Base-by-base conservation (phyloP, 2,329 filamentous ascomycete species). In the Talaromyces sp. region DNA sequence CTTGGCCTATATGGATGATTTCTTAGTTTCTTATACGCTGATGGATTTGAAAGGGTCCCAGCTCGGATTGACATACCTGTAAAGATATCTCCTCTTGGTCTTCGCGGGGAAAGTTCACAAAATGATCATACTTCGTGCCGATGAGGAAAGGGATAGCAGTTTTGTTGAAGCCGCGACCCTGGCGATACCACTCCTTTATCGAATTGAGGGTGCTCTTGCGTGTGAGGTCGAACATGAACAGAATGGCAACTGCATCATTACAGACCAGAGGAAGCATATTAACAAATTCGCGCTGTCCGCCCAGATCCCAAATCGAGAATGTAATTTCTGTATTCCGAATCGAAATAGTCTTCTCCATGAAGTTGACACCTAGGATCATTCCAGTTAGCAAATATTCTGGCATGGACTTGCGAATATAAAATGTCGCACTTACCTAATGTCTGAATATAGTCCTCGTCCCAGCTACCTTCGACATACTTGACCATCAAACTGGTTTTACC, bases 311-410 rank as follows among this genome's bases (percentile, higher is more conserved):
- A 76, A 99, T 99, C 67, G 93, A 97, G 81, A 99, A 99, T 50
- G 95, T 99, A 78, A 99, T 99, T 80, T 99, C 95, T 16, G 95
- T 99, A 80, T 99, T 99, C 68, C 95, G 91, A 79, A 99, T 99
- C 68, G 92, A 96, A 76, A 99, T 99, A 41, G 95, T 99, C 85
- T 99, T 99, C 79, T 99, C 95, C 95, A 99, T 99, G 80, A 99
- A 99, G 80, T 99, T 99, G 80, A 99, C 95, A 70, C 95, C 87
- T 90, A 71, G 33, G 74, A 70, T 31, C 3, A 16, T 16, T 27
- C 35, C 65, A 62, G 62, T 60, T 27, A 69, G 54, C 62, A 66
- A 31, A 13, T 43, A 3, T 7, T 31, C 7, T 11, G 16, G 8
- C 11, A n/a, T 43, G 43, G 35, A 45, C 24, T 41, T 43, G 19